A percentile compares a stretch with the other conserved stretches of the same genome.
These are phyloP conservation scores for Platanthera zijinensis DNA, from an alignment of 106 monocot genomes.

Conservation along the genomic window DNA sequence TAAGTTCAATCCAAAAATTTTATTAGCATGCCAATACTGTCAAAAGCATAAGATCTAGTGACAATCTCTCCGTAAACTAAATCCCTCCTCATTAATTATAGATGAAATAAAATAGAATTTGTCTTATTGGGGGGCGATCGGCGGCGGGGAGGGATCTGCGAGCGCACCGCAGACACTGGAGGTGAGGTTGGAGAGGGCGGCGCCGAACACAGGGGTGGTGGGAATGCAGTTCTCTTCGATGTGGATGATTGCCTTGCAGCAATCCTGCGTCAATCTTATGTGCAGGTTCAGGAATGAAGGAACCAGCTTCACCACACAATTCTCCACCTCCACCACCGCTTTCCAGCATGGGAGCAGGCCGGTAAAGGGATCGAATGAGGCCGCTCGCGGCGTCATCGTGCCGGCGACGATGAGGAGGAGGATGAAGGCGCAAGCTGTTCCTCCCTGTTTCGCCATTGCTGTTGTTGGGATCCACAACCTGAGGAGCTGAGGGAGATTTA, in stretches of 20 bases:
- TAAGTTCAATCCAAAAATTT: no score
- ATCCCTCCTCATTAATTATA: no score
- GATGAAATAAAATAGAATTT: no score
- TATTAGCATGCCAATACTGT: no score
- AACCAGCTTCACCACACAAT: constrained; percentile 2
- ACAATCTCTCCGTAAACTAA: no score
- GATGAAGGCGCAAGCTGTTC: background rate
- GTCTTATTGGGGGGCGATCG: background rate
- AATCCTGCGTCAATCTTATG: background rate
- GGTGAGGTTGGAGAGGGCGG: background rate
- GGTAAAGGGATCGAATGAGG: background rate
- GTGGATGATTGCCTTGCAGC: background rate
- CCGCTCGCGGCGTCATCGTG: background rate
- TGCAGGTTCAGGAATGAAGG: background rate
- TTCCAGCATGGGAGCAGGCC: background rate
- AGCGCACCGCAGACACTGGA: background rate
- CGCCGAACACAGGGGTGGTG: background rate
- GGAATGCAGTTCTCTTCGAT: background rate
- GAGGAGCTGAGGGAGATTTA: no score
- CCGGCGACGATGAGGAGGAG: background rate
- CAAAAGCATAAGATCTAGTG: no score
- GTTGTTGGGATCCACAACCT: background rate
- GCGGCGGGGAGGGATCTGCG: background rate
- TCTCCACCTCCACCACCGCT: background rate
- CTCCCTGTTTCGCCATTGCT: background rate